Evolutionary conservation across 2,329 filamentous ascomycete species (phyloP).

Genomic region (Reticulascus tulasneorum): DNA sequence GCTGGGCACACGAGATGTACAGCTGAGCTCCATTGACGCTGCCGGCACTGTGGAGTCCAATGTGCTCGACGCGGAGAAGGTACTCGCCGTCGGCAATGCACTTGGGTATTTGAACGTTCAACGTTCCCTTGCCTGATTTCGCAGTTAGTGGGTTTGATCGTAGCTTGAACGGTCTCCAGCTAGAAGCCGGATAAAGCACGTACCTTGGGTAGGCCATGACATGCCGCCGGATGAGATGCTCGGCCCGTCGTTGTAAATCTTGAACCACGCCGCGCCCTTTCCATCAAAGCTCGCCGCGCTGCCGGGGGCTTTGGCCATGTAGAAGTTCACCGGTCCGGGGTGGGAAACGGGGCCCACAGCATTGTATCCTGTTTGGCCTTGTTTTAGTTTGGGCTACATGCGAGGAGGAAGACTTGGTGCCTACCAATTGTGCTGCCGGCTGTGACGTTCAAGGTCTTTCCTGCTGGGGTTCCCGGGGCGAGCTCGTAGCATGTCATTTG

Average conservation of each 20-base stretch:
- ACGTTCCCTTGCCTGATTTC: constrained; percentile 21
- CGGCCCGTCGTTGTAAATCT: constrained; percentile 40
- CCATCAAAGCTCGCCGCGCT: constrained; percentile 31
- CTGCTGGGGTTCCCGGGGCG: constrained; percentile 36
- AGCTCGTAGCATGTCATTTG: constrained; percentile 50
- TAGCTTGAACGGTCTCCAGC: too few relatives aligned
- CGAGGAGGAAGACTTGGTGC: background rate
- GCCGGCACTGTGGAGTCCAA: constrained; percentile 40
- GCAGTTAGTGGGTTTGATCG: too few relatives aligned
- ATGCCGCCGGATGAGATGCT: constrained; percentile 29
- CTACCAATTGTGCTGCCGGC: constrained; percentile 18
- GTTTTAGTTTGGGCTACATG: constrained; percentile 26
- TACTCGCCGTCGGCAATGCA: constrained; percentile 46
- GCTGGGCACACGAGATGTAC: constrained; percentile 39
- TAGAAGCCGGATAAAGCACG: background rate
- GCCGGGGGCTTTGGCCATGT: constrained; percentile 31
- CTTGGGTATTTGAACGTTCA: constrained; percentile 37
- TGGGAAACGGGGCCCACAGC: constrained; percentile 38
- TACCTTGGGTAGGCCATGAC: constrained; percentile 36
- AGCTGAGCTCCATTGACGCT: constrained; percentile 39
- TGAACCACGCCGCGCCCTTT: constrained; percentile 34
- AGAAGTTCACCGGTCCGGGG: constrained; percentile 36
- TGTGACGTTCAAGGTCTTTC: constrained; percentile 30
- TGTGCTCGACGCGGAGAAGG: constrained; percentile 44
- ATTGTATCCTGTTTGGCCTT: constrained; percentile 18